These are phyloP conservation scores for Citrullus mucosospermus DNA, from an alignment of 306 rosid species.

Conservation along the genomic window DNA sequence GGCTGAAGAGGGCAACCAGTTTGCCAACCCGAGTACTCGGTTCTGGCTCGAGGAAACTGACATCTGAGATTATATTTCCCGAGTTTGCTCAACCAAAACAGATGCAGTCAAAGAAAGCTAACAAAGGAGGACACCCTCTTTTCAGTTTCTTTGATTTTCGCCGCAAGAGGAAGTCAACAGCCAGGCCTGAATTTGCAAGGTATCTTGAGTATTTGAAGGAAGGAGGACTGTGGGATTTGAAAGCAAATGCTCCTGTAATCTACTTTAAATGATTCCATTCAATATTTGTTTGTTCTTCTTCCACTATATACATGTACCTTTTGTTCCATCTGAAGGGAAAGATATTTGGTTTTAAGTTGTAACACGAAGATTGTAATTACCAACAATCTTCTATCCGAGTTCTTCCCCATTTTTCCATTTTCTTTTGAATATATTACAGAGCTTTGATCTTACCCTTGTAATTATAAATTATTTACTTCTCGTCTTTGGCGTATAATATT, in stretches of 20 bases:
- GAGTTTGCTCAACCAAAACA: conserved; percentile 17
- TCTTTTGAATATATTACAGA: neutral
- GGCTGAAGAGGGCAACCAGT: conserved; percentile 39
- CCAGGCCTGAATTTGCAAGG: conserved; percentile 46
- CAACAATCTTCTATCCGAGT: neutral
- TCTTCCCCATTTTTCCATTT: neutral
- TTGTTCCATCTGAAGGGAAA: neutral
- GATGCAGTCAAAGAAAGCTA: conserved; percentile 33
- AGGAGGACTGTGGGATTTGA: conserved; percentile 53
- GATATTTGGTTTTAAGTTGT: neutral
- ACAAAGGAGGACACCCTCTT: conserved; percentile 31
- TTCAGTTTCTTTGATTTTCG: conserved; percentile 27
- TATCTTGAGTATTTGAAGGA: conserved; percentile 54
- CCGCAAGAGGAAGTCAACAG: conserved; percentile 41
- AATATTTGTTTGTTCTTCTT: neutral
- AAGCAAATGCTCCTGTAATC: conserved; percentile 40
- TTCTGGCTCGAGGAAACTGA: conserved; percentile 1
- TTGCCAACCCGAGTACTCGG: conserved; percentile 18
- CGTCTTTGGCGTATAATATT: neutral
- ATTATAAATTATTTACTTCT: neutral
- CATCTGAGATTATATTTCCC: conserved; percentile 11
- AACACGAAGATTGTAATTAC: neutral
- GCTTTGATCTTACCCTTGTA: neutral
- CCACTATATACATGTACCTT: neutral
- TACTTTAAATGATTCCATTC: conserved; percentile 24